Evolutionary conservation across 108 stramenopile genomes (phyloP).

Genomic region (Fragilaria crotonensis): DNA sequence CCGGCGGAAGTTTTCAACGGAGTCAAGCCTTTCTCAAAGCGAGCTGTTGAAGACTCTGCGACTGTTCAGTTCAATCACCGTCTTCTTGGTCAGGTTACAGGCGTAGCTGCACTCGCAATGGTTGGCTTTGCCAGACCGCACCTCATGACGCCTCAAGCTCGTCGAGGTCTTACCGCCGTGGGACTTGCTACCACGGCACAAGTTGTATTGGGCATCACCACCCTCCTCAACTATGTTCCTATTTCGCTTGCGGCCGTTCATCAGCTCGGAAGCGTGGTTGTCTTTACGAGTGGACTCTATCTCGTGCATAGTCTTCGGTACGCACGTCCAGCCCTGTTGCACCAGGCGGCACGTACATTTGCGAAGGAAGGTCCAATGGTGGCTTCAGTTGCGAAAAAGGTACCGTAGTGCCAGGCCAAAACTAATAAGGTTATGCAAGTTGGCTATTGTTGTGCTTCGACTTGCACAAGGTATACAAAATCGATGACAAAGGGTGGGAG

Average conservation of each 20-base stretch:
- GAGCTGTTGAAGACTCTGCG: slow-evolving; percentile 94
- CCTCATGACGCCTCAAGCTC: slow-evolving; percentile 62
- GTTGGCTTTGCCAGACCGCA: slow-evolving; percentile 44
- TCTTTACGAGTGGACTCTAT: slow-evolving; percentile 84
- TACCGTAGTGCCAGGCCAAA: too few relatives aligned
- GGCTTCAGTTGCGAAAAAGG: too few relatives aligned
- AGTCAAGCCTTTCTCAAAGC: slow-evolving; percentile 62
- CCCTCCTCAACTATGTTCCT: slow-evolving; percentile 94
- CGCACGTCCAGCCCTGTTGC: slow-evolving; percentile 44
- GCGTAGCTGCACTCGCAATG: slow-evolving; percentile 56
- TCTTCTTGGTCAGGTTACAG: slow-evolving; percentile 81
- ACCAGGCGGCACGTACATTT: slow-evolving; percentile 5
- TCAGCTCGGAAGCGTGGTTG: slow-evolving; percentile 91
- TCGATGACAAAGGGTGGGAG: too few relatives aligned
- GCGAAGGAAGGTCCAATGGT: too few relatives aligned
- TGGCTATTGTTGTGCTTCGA: too few relatives aligned
- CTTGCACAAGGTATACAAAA: too few relatives aligned
- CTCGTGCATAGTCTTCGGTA: slow-evolving; percentile 75
- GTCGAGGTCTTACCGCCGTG: slow-evolving; percentile 62
- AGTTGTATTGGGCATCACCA: slow-evolving; percentile 90
- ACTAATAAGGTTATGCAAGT: too few relatives aligned
- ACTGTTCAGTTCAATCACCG: slow-evolving; percentile 98
- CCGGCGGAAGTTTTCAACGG: slow-evolving; percentile 58
- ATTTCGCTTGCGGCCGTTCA: slow-evolving; percentile 90
- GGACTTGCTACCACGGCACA: slow-evolving; percentile 77